Evolutionary conservation across 2,329 filamentous ascomycete species (phyloP), one percentile per base, ranked within the genome.

Genomic region (Zymoseptoria pseudotritici): DNA sequence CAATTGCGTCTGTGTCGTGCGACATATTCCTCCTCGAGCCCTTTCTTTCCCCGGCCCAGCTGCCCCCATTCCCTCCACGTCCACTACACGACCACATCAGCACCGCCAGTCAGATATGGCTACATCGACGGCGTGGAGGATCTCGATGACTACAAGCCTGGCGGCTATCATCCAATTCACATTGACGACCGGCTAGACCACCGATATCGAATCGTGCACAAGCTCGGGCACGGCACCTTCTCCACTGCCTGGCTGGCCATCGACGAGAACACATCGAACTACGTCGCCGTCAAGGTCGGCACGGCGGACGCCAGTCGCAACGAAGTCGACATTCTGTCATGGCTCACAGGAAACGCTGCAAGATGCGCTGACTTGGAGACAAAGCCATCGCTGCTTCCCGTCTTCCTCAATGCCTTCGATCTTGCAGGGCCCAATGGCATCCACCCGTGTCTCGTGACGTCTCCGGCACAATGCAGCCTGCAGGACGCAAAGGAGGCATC

Each of bases 171-270:
- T 57, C 71, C 71, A 46, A 58, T 73, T 22, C 46, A 36, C 1
- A 63, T 74, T 0, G 72, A 69, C 20, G 36, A 46, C 13, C 36
- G 36, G 2, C 36, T 46, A 2, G 13, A 64, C 69, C 55, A 62
- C 17, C 66, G 71, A 53, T 76, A 75, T 55, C 69, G 67, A 55
- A 62, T 76, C 22, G 55, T 73, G 3, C 70, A 74, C 61, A 76
- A 75, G 62, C 54, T 75, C 54, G 73, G 70, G 31, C 69, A 65
- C 64, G 73, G 71, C 58, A 69, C 69, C 4, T 76, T 53, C 69
- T 76, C 58, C 74, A 74, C 65, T 70, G 54, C 51, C 70, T 11
- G 72, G 72, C 58, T 75, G 74, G 58, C 58, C 22, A 20, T 19
- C 17, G 54, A 59, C 24, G 21, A 56, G 24, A 11, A 29, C 8